A percentile compares a stretch with the other conserved stretches of the same genome.
These are phyloP conservation scores for Penicillium verhagenii DNA, from an alignment of 495 filamentous ascomycete species.

Conservation along the genomic window DNA sequence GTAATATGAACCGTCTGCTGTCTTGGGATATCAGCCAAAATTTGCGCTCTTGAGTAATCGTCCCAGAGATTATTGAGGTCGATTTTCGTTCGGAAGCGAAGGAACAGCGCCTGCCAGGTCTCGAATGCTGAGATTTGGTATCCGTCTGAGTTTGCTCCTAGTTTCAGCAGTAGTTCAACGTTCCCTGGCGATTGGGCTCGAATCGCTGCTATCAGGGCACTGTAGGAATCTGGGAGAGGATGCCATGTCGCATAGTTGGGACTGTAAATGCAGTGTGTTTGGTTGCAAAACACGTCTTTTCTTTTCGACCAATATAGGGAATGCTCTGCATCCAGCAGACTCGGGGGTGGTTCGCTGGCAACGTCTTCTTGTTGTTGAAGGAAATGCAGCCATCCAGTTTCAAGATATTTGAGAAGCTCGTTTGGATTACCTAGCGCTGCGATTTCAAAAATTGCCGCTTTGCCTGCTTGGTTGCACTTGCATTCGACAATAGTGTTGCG, in stretches of 20 bases:
- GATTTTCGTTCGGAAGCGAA: background rate
- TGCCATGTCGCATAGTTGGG: background rate
- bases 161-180: background rate
- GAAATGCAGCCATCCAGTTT: background rate
- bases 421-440: background rate
- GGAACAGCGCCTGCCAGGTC: background rate
- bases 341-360: background rate
- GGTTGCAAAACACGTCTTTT: background rate
- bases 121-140: background rate
- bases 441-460: too few species aligned
- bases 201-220: background rate
- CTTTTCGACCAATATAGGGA: background rate
- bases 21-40: too few species aligned
- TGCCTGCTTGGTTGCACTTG: too few species aligned
- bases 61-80: background rate
- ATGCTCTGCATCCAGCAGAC: background rate
- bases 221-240: background rate
- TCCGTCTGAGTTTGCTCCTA: background rate
- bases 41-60: too few species aligned
- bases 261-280: background rate
- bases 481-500: too few species aligned
- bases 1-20: background rate
- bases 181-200: background rate
- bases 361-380: background rate
- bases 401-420: background rate